Conservation (phyloP, 2,329 filamentous ascomycete genomes). For the Colletotrichum navitas region DNA sequence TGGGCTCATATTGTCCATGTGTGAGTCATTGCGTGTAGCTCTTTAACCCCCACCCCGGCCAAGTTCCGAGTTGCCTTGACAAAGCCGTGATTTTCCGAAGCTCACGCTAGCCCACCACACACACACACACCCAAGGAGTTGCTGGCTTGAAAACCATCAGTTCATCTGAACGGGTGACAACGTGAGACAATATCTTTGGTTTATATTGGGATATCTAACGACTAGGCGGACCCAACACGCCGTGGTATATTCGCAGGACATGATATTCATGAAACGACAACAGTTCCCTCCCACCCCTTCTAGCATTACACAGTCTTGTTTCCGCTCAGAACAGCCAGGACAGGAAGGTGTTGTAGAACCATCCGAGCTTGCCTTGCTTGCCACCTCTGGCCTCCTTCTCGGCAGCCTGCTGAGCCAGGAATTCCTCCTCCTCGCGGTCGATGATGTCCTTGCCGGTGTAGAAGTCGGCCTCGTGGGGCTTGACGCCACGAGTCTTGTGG, state of each 20-base stretch:
- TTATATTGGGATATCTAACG: constrained; percentile 36
- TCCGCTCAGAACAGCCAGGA: constrained; percentile 44
- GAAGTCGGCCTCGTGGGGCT: constrained; percentile 73
- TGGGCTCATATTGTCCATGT: neutral
- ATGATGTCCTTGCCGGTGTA: constrained; percentile 80
- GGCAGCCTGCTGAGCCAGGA: constrained; percentile 66
- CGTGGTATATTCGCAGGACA: constrained; percentile 41
- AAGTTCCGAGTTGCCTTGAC: neutral
- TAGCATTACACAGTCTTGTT: neutral
- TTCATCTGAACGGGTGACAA: accelerated
- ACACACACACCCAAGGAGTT: neutral
- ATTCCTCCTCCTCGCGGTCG: constrained; percentile 79
- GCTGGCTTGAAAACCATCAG: neutral
- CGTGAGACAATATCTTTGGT: constrained; percentile 17
- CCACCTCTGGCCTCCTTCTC: constrained; percentile 45
- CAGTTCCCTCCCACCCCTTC: neutral
- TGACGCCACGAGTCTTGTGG: constrained; percentile 66
- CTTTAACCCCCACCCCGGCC: neutral
- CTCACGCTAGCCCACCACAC: neutral
- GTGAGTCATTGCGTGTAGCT: constrained; percentile 6
- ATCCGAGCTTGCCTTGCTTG: constrained; percentile 45
- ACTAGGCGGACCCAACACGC: constrained; percentile 37
- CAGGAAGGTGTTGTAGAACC: constrained; percentile 47
- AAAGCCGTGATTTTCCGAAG: constrained; percentile 27
- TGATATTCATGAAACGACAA: constrained; percentile 34